Percentiles rank a stretch among this genome's conserved stretches.
These are phyloP conservation scores for Neurospora sp. DNA, from an alignment of 495 filamentous ascomycete species.

Conservation along the genomic window DNA sequence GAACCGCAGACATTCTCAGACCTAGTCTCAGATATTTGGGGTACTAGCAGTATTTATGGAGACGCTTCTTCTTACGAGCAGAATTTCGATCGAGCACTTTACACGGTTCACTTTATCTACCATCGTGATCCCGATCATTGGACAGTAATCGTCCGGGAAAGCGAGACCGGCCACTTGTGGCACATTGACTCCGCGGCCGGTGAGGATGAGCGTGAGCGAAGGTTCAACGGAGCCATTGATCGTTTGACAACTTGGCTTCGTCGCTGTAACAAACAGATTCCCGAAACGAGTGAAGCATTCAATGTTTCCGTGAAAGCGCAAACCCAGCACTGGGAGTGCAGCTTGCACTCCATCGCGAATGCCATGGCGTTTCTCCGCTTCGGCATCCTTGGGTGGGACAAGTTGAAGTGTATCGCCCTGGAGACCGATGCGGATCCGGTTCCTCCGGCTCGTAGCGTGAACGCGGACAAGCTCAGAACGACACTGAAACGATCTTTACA, in stretches of 20 bases:
- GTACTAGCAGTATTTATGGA: too few relatives aligned
- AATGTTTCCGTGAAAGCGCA: background rate
- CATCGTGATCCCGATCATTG: background rate
- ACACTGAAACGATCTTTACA: background rate
- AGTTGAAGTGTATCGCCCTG: background rate
- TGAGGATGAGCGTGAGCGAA: background rate
- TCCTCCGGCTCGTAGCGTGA: background rate
- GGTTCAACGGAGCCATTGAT: background rate
- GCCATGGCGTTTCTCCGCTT: slow-evolving; percentile 10
- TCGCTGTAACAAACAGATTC: background rate
- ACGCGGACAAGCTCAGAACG: background rate
- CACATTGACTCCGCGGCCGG: background rate
- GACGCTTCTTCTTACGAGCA: too few relatives aligned
- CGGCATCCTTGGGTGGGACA: slow-evolving; percentile 10
- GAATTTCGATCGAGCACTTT: background rate
- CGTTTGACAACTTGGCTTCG: background rate
- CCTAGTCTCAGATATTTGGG: background rate
- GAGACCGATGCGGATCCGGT: background rate
- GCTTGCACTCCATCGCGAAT: slow-evolving; percentile 9
- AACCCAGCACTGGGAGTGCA: slow-evolving; percentile 5
- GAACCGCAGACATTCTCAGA: background rate
- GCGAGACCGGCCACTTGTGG: background rate
- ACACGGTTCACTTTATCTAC: slow-evolving; percentile 2
- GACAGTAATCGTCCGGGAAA: background rate
- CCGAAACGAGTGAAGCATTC: background rate